A percentile compares a stretch with the other conserved stretches of the same genome.
Conservation (phyloP, 1,284 basidiomycete genomes). For the Puccinia coronata region DNA sequence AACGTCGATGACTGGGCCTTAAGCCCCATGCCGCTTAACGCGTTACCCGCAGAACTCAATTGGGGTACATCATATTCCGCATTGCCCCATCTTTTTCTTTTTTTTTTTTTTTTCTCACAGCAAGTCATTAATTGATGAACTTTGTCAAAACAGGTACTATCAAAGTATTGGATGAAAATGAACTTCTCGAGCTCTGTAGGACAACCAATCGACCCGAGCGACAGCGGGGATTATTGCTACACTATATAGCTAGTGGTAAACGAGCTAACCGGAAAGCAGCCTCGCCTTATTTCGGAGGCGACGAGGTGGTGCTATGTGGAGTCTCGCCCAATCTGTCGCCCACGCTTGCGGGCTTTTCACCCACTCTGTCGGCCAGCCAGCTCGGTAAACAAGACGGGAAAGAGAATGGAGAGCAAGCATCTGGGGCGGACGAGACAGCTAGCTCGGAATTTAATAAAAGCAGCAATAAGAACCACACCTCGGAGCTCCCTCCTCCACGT, state of each 20-base stretch:
- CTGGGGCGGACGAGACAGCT: conserved; percentile 48
- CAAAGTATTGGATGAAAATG: conserved; percentile 77
- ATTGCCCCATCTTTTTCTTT: neutral
- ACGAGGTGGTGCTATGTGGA: conserved; percentile 58
- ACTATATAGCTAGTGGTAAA: conserved; percentile 55
- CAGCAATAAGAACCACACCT: neutral
- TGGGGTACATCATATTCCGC: neutral
- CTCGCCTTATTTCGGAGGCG: conserved; percentile 67
- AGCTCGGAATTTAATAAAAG: neutral
- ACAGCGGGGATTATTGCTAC: conserved; percentile 69
- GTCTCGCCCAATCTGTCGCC: conserved; percentile 57
- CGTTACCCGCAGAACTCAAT: conserved; percentile 21
- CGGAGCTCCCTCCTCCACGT: conserved; percentile 52
- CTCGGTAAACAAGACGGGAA: conserved; percentile 49
- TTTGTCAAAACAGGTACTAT: conserved; percentile 11
- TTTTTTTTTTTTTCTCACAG: neutral
- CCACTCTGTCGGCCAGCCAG: conserved; percentile 30
- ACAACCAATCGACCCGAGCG: conserved; percentile 74
- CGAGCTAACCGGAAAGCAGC: conserved; percentile 59
- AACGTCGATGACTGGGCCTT: conserved; percentile 35
- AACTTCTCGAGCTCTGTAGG: conserved; percentile 81
- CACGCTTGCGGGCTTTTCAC: conserved; percentile 18
- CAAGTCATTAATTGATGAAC: neutral
- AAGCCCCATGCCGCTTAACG: conserved; percentile 26
- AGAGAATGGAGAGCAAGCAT: conserved; percentile 56